Evolutionary conservation across 208 protist species (phyloP).

Genomic region (Acanthamoeba castellanii): DNA sequence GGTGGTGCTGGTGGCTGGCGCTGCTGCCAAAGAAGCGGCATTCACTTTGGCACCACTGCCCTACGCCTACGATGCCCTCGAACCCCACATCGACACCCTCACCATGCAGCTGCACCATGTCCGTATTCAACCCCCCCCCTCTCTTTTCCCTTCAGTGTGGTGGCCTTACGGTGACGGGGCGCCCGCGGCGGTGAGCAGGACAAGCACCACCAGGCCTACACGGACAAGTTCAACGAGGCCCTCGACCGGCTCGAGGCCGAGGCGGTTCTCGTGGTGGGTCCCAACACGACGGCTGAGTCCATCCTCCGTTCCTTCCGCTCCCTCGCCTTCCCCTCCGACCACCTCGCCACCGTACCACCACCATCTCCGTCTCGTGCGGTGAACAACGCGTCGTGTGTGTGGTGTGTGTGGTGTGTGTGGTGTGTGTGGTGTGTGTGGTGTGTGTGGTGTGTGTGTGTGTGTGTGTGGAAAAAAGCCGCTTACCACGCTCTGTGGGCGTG

Average conservation of each 20-base stretch:
- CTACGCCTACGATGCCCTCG: slow-evolving; percentile 74
- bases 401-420: neutral
- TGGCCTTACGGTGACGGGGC: neutral
- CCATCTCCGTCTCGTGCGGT: neutral
- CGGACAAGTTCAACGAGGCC: slow-evolving; percentile 50
- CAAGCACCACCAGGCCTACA: slow-evolving; percentile 56
- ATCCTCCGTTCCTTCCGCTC: slow-evolving; percentile 1
- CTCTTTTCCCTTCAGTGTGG: neutral
- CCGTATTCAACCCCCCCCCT: neutral
- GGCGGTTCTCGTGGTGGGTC: neutral
- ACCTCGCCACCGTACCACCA: neutral
- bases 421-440: neutral
- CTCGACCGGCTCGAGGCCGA: neutral
- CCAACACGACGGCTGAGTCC: neutral
- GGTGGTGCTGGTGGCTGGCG: neutral
- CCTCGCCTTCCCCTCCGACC: slow-evolving; percentile 1
- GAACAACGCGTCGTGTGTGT: neutral
- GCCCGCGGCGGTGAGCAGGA: neutral
- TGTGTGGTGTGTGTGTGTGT: neutral
- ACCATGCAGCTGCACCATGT: slow-evolving; percentile 80
- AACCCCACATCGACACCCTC: slow-evolving; percentile 66
- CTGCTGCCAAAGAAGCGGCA: neutral
- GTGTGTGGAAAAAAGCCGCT: neutral
- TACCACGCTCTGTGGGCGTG: neutral
- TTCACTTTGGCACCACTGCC: slow-evolving; percentile 63